Evolutionary conservation across 371 early-diverging fungal genomes (phyloP).

Genomic region (Phascolomyces articulosus): DNA sequence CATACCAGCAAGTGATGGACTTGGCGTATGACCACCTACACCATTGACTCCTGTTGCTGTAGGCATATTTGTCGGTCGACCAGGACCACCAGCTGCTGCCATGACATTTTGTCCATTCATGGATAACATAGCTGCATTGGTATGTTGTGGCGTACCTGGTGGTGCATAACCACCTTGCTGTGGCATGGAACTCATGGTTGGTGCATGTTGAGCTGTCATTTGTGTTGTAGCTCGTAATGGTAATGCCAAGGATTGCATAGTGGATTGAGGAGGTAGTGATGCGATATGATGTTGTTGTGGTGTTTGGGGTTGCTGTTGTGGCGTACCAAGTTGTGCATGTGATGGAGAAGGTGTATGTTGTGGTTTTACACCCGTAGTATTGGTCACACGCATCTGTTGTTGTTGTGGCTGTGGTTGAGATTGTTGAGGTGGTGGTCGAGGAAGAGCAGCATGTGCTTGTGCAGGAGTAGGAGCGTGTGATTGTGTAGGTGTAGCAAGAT

Average conservation of each 20-base stretch:
- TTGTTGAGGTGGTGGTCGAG: slow-evolving; percentile 24
- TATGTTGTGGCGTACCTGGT: slow-evolving; percentile 19
- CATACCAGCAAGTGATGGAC: slow-evolving; percentile 10
- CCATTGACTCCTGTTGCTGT: slow-evolving; percentile 3
- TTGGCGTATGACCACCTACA: slow-evolving; percentile 15
- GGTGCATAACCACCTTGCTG: slow-evolving; percentile 20
- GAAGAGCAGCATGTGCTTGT: slow-evolving; percentile 23
- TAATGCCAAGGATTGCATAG: slow-evolving; percentile 22
- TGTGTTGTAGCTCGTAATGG: slow-evolving; percentile 30
- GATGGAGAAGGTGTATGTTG: slow-evolving; percentile 35
- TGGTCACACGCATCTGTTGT: slow-evolving; percentile 19
- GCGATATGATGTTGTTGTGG: slow-evolving; percentile 26
- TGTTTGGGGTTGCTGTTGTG: slow-evolving; percentile 2
- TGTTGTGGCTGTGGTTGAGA: slow-evolving; percentile 23
- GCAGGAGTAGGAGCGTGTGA: slow-evolving; percentile 40
- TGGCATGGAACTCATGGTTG: slow-evolving; percentile 7
- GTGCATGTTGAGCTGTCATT: slow-evolving; percentile 17
- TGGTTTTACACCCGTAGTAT: slow-evolving; percentile 12
- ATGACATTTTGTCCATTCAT: slow-evolving; percentile 11
- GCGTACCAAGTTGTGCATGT: slow-evolving; percentile 21
- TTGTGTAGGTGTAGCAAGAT: slow-evolving; percentile 45
- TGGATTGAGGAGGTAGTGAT: slow-evolving; percentile 23
- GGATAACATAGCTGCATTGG: slow-evolving; percentile 4
- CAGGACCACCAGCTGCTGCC: slow-evolving; percentile 4
- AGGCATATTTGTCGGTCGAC: slow-evolving; percentile 11